phyloP scores from a whole-genome alignment of 352 stramenopile genomes.

The Elongisporangium anandrum region DNA sequence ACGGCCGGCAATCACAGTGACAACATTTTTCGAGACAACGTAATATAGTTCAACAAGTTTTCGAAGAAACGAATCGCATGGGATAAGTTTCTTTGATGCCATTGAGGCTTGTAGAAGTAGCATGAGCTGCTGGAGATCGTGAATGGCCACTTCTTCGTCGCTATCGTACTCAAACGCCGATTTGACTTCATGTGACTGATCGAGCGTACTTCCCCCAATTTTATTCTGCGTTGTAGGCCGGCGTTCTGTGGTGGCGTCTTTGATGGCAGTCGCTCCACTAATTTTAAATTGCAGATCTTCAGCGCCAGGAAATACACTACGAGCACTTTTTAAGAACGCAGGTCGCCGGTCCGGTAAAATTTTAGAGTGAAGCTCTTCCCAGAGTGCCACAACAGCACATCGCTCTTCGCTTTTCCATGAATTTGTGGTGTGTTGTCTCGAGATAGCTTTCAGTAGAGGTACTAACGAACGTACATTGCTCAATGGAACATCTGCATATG shows the following conservation, averaged over 20 bases:
- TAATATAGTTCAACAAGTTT: conserved; percentile 66
- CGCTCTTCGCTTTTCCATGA: conserved; percentile 30
- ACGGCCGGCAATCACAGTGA: conserved; percentile 48
- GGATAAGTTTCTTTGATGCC: conserved; percentile 14
- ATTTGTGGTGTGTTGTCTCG: conserved; percentile 5
- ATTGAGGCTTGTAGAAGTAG: conserved; percentile 21
- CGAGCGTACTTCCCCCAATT: not conserved
- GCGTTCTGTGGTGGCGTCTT: not conserved
- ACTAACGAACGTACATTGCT: not conserved
- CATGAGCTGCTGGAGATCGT: conserved; percentile 28
- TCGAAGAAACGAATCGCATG: conserved; percentile 38
- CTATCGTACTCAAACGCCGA: conserved; percentile 25
- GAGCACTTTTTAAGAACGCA: conserved; percentile 34
- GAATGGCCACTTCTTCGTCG: conserved; percentile 32
- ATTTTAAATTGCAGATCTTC: conserved; percentile 37
- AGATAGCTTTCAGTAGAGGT: not conserved
- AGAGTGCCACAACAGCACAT: conserved; percentile 39
- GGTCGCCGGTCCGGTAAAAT: conserved; percentile 35
- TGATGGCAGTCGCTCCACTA: conserved; percentile 5
- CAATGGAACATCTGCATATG: conserved; percentile 6
- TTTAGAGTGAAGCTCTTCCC: conserved; percentile 39
- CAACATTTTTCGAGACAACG: conserved; percentile 23
- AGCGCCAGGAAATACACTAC: conserved; percentile 29
- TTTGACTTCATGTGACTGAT: not conserved
- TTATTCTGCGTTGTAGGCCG: not conserved